Evolutionary conservation across 768 basidiomycete genomes (phyloP).

Genomic region (Baorangia bicolor): DNA sequence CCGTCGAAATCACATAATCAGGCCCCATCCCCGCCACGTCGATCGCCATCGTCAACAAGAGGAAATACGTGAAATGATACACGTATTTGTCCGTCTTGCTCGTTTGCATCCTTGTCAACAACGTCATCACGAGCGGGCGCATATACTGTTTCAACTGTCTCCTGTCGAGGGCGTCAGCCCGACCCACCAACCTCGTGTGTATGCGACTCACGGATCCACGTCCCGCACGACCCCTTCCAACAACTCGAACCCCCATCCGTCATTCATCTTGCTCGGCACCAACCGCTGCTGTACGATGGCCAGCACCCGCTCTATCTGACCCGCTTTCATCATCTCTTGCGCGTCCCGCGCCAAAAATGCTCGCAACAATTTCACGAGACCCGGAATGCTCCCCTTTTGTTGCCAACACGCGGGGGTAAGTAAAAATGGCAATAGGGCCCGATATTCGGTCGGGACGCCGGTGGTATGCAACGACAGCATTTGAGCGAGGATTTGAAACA

Average conservation of each 20-base stretch:
- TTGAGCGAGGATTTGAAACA: conserved; percentile 94
- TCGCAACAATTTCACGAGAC: conserved; percentile 82
- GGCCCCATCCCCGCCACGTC: conserved; percentile 72
- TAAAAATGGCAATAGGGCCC: conserved; percentile 74
- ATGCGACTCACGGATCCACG: conserved; percentile 67
- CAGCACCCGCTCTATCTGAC: conserved; percentile 75
- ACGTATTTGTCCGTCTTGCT: conserved; percentile 89
- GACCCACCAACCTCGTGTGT: too few relatives aligned
- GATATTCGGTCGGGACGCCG: conserved; percentile 74
- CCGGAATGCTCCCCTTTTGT: conserved; percentile 93
- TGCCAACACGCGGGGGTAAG: conserved; percentile 87
- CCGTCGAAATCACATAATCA: conserved; percentile 70
- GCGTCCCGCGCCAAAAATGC: conserved; percentile 79
- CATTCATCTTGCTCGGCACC: conserved; percentile 83
- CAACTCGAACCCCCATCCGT: conserved; percentile 89
- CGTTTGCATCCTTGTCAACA: conserved; percentile 83
- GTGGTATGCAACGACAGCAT: conserved; percentile 81
- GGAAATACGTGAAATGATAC: conserved; percentile 77
- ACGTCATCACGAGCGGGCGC: conserved; percentile 68
- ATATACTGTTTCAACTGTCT: conserved; percentile 68
- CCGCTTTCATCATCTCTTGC: conserved; percentile 59
- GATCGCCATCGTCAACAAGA: conserved; percentile 74
- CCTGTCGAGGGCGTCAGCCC: conserved; percentile 36
- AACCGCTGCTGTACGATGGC: conserved; percentile 90
- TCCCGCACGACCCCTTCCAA: conserved; percentile 71